Evolutionary conservation across 2,329 filamentous ascomycete genomes (phyloP), one percentile per base, ranked within the genome.

Genomic region (Pestalotiopsis sp.): DNA sequence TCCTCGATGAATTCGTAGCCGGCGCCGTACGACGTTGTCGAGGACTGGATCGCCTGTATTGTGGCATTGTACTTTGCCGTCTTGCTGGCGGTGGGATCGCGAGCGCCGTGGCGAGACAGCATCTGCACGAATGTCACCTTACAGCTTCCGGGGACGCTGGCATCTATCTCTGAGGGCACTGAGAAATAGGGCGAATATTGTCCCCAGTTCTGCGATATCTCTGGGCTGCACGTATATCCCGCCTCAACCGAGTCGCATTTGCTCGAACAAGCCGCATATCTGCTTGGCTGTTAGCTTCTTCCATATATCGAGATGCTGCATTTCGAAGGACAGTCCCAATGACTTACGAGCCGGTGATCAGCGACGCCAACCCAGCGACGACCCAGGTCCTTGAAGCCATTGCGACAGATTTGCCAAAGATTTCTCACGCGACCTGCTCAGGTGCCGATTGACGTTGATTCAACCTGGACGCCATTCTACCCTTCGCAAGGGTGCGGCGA

Each of bases 151-250:
- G 94, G 94, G 1, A 91, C 80, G 9, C 82, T 81, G 10, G 84
- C 73, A 17, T 88, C 82, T 61, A 93, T 87, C 2, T 87, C 82
- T 1, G 91, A 93, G 4, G 90, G 86, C 0, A 94, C 90, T 1
- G 90, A 86, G 80, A 92, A 97, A 81, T 89, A 96, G 1, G 94
- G 93, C 22, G 93, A 91, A 78, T 97, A 97, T 77, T 95, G 93
- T 67, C 94, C 94, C 93, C 93, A 97, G 66, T 84, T 85, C 71
- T 89, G 91, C 2, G 89, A 88, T 59, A 90, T 85, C 39, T 85
- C 77, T 4, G 86, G 79, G 61, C 85, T 83, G 78, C 91, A 94
- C 70, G 86, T 85, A 77, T 89, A 92, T 68, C 90, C 90, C 40
- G 81, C 70, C 44, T 84, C 75, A 39, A 86, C 78, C 3, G 82